phyloP scores from a whole-genome alignment of 305 asterid species.

The Petunia hybrid region DNA sequence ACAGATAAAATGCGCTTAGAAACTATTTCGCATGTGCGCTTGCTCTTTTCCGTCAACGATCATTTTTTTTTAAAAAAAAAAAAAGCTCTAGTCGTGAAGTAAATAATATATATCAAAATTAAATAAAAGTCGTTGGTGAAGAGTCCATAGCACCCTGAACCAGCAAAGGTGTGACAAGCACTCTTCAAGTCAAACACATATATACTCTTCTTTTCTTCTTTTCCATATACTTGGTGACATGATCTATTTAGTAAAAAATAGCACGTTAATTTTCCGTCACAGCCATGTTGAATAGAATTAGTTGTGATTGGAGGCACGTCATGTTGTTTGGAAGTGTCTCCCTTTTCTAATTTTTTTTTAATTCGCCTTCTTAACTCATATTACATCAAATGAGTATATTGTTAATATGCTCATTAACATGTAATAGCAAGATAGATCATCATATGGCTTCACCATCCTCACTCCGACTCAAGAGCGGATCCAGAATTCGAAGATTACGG shows the following conservation, averaged over 20 bases:
- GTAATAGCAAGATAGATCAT: background rate
- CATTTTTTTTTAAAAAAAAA: no score
- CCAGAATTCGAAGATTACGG: no score
- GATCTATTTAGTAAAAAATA: background rate
- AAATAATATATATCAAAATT: background rate
- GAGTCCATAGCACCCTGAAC: background rate
- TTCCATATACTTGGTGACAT: background rate
- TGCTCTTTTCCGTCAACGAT: no score
- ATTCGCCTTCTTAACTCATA: background rate
- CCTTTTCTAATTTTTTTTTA: background rate
- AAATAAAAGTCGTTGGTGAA: background rate
- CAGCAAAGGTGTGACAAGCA: constrained; percentile 28
- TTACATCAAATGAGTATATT: background rate
- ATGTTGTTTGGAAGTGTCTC: background rate
- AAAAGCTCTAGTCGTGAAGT: background rate
- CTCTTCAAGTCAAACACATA: constrained; percentile 2
- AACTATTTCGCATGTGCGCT: no score
- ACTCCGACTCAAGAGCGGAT: background rate
- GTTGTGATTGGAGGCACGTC: constrained; percentile 24
- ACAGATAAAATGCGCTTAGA: no score
- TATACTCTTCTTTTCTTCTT: background rate
- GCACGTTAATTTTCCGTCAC: background rate
- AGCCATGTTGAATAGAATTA: background rate
- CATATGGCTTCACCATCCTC: background rate
- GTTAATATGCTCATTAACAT: background rate